These are phyloP conservation scores for Nannochloropsis salina DNA, from an alignment of 108 stramenopile species.

Conservation along the genomic window DNA sequence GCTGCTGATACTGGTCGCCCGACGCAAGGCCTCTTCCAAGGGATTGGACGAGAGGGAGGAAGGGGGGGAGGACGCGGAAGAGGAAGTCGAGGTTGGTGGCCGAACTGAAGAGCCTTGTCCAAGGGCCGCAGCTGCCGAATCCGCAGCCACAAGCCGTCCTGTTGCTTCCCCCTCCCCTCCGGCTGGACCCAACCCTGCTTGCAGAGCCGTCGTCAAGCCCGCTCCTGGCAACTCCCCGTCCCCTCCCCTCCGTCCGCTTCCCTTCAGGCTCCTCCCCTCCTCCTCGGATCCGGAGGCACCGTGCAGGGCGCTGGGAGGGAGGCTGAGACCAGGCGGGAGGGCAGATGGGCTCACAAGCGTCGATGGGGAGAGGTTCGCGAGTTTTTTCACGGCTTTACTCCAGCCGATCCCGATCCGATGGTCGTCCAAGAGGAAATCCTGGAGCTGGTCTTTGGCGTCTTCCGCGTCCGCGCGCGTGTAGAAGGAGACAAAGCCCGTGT, in stretches of 20 bases:
- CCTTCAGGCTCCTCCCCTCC: background rate
- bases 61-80: background rate
- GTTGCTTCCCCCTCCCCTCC: background rate
- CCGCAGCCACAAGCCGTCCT: background rate
- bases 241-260: background rate
- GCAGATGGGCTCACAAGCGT: background rate
- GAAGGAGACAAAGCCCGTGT: conserved; percentile 84
- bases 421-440: conserved; percentile 48
- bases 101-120: background rate
- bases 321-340: too few species aligned
- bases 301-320: too few species aligned
- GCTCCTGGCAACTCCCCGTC: background rate
- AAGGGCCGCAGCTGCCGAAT: background rate
- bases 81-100: background rate
- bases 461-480: conserved; percentile 71
- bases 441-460: conserved; percentile 72
- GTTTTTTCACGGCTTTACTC: conserved; percentile 51
- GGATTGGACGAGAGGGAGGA: background rate
- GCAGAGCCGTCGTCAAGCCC: background rate
- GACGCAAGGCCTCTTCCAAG: background rate
- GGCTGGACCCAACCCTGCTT: background rate
- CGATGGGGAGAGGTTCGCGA: conserved; percentile 27
- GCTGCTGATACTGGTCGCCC: background rate
- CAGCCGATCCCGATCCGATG: conserved; percentile 48
- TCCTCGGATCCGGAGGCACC: too few species aligned